phyloP scores from a whole-genome alignment of 169 alveolate species.

The Nephromyces sp. region DNA sequence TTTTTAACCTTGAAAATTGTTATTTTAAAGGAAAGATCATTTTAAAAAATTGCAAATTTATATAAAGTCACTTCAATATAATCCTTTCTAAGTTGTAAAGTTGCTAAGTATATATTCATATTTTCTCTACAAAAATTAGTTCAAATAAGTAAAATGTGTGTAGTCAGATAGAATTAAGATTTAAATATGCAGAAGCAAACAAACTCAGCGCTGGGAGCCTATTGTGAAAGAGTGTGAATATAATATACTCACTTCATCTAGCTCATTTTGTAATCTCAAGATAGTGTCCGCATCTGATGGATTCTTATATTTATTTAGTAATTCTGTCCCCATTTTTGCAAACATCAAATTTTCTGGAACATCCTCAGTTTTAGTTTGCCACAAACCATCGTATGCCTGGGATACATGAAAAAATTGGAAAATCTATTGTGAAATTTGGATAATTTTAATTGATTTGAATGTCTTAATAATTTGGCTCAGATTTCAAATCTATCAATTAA shows the following conservation, averaged over 20 bases:
- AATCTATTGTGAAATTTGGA: too few species aligned
- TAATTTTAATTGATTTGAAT: too few species aligned
- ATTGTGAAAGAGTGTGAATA: neutral
- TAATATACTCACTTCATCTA: constrained; percentile 72
- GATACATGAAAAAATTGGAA: too few species aligned
- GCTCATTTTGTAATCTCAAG: constrained; percentile 74
- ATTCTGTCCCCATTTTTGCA: constrained; percentile 54
- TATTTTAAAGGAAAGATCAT: too few species aligned
- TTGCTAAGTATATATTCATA: neutral
- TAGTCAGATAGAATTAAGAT: neutral
- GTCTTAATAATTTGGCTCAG: too few species aligned
- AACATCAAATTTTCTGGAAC: constrained; percentile 24
- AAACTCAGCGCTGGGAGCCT: too few species aligned
- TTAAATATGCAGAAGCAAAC: too few species aligned
- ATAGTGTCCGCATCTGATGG: constrained; percentile 85
- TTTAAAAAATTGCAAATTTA: too few species aligned
- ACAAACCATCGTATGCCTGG: constrained; percentile 6
- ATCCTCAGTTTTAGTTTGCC: constrained; percentile 17
- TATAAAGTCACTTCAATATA: too few species aligned
- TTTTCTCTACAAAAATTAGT: neutral
- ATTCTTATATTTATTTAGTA: constrained; percentile 73
- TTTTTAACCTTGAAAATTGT: constrained; percentile 48
- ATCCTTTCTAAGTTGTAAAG: too few species aligned
- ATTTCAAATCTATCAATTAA: too few species aligned
- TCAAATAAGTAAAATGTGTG: neutral